Base-by-base conservation (phyloP, 108 stramenopile species). In the Cyclotella baltica region DNA sequence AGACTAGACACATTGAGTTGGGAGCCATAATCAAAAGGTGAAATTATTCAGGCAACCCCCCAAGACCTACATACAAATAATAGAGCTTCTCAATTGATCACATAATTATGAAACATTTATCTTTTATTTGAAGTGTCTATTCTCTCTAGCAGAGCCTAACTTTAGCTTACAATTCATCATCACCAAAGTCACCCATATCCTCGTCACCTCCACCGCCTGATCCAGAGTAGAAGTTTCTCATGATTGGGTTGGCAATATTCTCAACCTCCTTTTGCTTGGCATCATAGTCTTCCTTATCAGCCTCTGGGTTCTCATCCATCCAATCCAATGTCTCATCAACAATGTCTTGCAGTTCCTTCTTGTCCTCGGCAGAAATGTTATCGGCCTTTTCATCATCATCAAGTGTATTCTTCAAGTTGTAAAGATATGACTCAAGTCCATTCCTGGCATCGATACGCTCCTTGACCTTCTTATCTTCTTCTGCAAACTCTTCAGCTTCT, bases 251-350 rank as follows among this genome's bases (percentile, higher is more conserved):
- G 18, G 92, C 98, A 19, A 98, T 78, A 57, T 63, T 76, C 79
- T 99, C 99, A 4, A 99, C 96, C 87, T 96, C 96, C 86, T 98
- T 98, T 80, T 98, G 98, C 86, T 98, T 98, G 50, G 66, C 93
- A 58, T 98, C 98, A 75, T 87, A 98, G 56, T 96, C 96, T 15
- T 95, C 95, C 82, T 98, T 98, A 72, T 93, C 97, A 16, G 96
- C 98, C 31, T 87, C 91, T 20, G 96, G 93, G 83, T 98, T 82
- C 55, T 92, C 90, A 75, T 98, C 99, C 22, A 99, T 70, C 98
- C 98, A 99, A 3, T 87, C 87, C 65, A 97, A 72, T 34, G 93
- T 95, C 35, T 97, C 97, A 15, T 98, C 93, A 34, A 61, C 46
- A 98, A 72, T n/a, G 90, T 70, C 38, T 73, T 78, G 22, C 89